phyloP scores from a whole-genome alignment of 371 early-diverging fungal species.

The Nematocida sp. region DNA sequence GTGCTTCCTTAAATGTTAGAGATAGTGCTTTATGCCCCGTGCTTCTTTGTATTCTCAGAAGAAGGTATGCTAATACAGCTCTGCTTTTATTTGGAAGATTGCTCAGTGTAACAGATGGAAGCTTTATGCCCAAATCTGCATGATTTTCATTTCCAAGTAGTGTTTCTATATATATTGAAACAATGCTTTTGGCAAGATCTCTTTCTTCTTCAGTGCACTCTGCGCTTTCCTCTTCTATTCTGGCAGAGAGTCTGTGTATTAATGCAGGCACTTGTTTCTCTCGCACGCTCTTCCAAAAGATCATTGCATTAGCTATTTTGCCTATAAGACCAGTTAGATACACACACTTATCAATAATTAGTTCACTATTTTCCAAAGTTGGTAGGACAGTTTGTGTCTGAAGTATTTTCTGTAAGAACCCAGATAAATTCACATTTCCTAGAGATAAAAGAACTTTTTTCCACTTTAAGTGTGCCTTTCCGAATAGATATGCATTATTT shows the following conservation, averaged over 20 bases:
- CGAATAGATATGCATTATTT: neutral
- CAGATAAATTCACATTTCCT: neutral
- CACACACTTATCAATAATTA: neutral
- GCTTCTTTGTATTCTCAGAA: constrained; percentile 8
- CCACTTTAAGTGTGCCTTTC: constrained; percentile 4
- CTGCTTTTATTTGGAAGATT: constrained; percentile 1
- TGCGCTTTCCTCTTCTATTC: neutral
- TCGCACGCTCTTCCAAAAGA: constrained; percentile 17
- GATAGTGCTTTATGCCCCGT: neutral
- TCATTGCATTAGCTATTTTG: neutral
- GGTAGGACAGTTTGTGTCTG: constrained; percentile 7
- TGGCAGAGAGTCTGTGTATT: neutral
- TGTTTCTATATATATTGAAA: neutral
- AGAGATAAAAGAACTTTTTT: constrained; percentile 1
- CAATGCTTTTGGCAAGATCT: neutral
- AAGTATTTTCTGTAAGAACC: neutral
- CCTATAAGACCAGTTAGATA: neutral
- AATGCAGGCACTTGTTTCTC: neutral
- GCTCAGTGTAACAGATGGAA: neutral
- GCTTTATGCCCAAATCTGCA: neutral
- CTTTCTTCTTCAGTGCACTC: neutral
- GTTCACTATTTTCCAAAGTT: neutral
- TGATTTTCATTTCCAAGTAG: neutral
- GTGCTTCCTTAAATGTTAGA: neutral
- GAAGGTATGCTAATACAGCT: constrained; percentile 2